Evolutionary conservation across 2,329 filamentous ascomycete genomes (phyloP).

Genomic region (Trichoderma polysporum): DNA sequence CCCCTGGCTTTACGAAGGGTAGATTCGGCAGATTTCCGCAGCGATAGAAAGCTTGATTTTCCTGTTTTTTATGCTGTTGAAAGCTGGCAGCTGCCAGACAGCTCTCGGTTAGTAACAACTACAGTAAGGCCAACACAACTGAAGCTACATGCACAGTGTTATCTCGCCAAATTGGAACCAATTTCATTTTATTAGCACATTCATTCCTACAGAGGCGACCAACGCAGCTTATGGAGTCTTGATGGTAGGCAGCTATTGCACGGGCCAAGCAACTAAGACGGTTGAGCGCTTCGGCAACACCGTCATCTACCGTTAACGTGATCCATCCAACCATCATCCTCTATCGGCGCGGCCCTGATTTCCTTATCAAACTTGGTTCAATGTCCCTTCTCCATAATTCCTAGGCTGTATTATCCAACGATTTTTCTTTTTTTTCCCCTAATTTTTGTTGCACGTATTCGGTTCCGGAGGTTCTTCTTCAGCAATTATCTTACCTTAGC

Average conservation of each 20-base stretch:
- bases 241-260: neutral
- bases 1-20: neutral
- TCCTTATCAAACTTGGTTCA: neutral
- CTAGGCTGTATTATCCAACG: neutral
- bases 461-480: neutral
- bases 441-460: neutral
- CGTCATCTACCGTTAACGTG: neutral
- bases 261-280: neutral
- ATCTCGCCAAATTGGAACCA: neutral
- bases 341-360: neutral
- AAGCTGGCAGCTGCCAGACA: neutral
- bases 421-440: neutral
- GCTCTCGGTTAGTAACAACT: neutral
- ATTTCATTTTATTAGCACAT: too few species aligned
- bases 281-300: neutral
- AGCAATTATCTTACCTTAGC: neutral
- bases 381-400: neutral
- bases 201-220: too few species aligned
- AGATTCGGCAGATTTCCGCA: slow-evolving; percentile 7
- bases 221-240: neutral
- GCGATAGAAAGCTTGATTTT: neutral
- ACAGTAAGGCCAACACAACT: too few species aligned
- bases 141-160: neutral
- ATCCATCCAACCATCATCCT: neutral
- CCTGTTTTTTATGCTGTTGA: neutral